Base-by-base conservation (phyloP, 345 rosid species). In the Rhodamnia rubescens region DNA sequence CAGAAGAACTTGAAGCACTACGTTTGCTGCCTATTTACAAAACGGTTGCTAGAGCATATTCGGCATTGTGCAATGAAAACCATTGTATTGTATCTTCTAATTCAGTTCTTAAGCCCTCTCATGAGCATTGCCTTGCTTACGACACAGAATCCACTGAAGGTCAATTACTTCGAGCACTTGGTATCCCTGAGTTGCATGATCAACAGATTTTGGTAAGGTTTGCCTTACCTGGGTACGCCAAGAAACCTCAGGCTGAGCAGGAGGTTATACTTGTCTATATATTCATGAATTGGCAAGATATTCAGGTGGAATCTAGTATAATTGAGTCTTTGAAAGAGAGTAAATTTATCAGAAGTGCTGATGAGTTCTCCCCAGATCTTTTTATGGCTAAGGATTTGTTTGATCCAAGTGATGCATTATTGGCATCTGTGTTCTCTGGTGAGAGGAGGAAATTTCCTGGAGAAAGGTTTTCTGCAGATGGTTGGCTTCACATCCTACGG, bases 391-490 rank as follows among this genome's bases (percentile, higher is more conserved):
- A 92, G 90, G 96, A 96, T 84, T 90, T 96, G 87, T 94, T 93
- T 92, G 99, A 96, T 92, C 96, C 98, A 47, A 86, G 91, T 88
- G 99, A 96, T 94, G 88, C 93, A 86, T 89, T 96, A 86, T 87
- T 96, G 90, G 87, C 93, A 81, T 93, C 98, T 42, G 98, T 94
- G 74, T 96, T 96, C 92, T 92, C 92, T 32, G 95, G 96, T 82
- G 96, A 95, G 92, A 93, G 95, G 88, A 92, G 90, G 87, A 93
- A 91, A 86, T 95, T 96, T 91, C 99, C 99, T 42, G 99, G 99
- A 87, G 99, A 96, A 91, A 94, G 98, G 91, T 96, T 96, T 89
- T 86, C 88, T 86, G 88, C 94, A 47, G 95, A 94, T 64, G 92
- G 95, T 61, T 96, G 99, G 99, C 98, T 95, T 88, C 95, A 84